Base-by-base conservation (phyloP, 1,284 basidiomycete species). In the Trametes pubescens region DNA sequence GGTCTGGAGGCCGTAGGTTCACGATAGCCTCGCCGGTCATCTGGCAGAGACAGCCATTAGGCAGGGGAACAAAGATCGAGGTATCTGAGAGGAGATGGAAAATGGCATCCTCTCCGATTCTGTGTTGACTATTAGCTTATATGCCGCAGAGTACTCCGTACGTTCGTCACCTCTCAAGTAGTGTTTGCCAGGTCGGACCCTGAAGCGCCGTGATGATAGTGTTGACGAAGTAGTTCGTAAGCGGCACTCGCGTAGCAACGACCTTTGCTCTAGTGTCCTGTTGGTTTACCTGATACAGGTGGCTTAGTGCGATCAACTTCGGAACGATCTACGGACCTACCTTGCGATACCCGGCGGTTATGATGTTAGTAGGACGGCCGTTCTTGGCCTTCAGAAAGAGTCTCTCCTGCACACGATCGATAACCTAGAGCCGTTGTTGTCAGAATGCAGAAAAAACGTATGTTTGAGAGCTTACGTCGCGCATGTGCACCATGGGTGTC, bases 1-100 rank as follows among this genome's bases (percentile, higher is more conserved):
- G 3, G 40, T 48, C 21, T 5, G 77, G 77, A n/a, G 79, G 78
- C 5, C 73, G 72, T 16, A 82, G 66, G 59, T 86, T 80, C 18
- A 87, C 78, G 11, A 96, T 72, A 2, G 90, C 87, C 37, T 83
- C 80, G 2, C 94, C 95, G 0, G 89, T 86, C 63, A 95, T 74
- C 75, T 96, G 94, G 65, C 90, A 91, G 16, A 91, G 83, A 71
- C 92, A 95, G n/a, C 85, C 86, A 68, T 94, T 94, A 0, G 90
- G 87, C 8, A 96, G 73, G 1, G 88, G 79, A 14, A 89, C 73
- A 72, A 95, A 96, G 26, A 95, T 71, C 16, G 86, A 89, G 0
- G 91, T 90, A 59, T 88, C 82, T 0, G 86, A 84, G 16, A 96
- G 82, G 8, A 96, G 80, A 74, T 94, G 89, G 16, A 90, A 75